These are phyloP conservation scores for Cladophialophora psammophila DNA, from an alignment of 2,329 filamentous ascomycete genomes.

Conservation along the genomic window DNA sequence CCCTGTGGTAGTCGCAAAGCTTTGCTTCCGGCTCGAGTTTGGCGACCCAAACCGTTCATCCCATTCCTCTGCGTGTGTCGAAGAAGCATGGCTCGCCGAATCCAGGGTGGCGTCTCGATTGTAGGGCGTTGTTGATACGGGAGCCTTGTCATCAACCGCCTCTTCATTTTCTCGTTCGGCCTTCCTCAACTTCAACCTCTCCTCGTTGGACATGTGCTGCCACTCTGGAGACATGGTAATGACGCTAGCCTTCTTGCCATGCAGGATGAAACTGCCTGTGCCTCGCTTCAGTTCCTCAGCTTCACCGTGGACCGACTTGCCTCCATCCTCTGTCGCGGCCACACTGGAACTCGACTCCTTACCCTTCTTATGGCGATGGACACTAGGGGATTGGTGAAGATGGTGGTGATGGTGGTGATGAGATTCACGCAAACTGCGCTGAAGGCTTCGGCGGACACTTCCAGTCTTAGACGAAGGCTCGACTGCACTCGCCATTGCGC, in stretches of 20 bases:
- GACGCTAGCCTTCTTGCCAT: conserved; percentile 97
- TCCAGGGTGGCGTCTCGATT: conserved; percentile 21
- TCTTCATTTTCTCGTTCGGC: conserved; percentile 21
- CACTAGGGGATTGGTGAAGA: conserved; percentile 62
- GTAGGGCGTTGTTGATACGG: neutral
- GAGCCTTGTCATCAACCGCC: conserved; percentile 2
- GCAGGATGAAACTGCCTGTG: conserved; percentile 90
- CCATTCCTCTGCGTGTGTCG: conserved; percentile 12
- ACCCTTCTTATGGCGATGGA: conserved; percentile 76
- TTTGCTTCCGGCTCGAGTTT: conserved; percentile 29
- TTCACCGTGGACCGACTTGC: conserved; percentile 53
- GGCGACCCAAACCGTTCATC: conserved; percentile 25
- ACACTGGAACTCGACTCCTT: conserved; percentile 73
- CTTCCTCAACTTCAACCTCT: conserved; percentile 71
- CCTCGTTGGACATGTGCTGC: conserved; percentile 76
- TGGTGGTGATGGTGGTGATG: conserved; percentile 46
- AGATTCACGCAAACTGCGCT: conserved; percentile 85
- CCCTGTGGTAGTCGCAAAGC: conserved; percentile 31
- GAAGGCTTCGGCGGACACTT: conserved; percentile 83
- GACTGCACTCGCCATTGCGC: conserved; percentile 49
- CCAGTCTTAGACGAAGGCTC: conserved; percentile 62
- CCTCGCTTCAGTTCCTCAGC: conserved; percentile 77
- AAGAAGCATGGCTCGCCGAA: conserved; percentile 18
- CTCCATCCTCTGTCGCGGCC: conserved; percentile 60
- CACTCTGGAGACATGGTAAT: conserved; percentile 96